Conservation (phyloP, 345 rosid genomes). For the Pistacia integerrima region DNA sequence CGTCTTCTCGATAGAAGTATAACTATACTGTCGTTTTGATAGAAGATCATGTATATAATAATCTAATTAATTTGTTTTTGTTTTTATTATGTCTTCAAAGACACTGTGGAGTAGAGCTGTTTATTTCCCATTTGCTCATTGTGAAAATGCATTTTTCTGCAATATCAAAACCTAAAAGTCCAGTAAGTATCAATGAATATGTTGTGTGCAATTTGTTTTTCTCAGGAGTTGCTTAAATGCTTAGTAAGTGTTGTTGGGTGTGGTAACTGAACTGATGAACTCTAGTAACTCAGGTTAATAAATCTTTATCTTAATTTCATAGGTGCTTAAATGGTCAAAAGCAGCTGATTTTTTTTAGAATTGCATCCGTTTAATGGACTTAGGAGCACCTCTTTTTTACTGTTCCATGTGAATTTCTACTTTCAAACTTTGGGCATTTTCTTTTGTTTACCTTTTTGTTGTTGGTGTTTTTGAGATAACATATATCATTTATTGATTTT, state of each 20-base stretch:
- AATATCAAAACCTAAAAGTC: neutral
- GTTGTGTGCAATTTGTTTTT: neutral
- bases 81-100: too few species aligned
- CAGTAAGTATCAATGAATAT: neutral
- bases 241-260: neutral
- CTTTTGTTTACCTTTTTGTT: constrained; percentile 1
- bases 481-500: constrained; percentile 20
- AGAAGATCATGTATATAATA: too few species aligned
- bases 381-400: neutral
- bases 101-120: too few species aligned
- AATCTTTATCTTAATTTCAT: neutral
- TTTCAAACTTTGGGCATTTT: neutral
- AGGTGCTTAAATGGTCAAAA: neutral
- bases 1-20: too few species aligned
- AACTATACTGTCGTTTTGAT: too few species aligned
- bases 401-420: neutral
- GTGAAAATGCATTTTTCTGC: neutral
- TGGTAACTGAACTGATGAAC: neutral
- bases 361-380: neutral
- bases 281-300: neutral
- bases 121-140: neutral
- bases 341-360: neutral
- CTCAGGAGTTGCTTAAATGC: neutral
- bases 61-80: too few species aligned
- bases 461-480: neutral